Evolutionary conservation across 345 rosid species (phyloP), one percentile per base, ranked within the genome.

Genomic region (Populus tremula): DNA sequence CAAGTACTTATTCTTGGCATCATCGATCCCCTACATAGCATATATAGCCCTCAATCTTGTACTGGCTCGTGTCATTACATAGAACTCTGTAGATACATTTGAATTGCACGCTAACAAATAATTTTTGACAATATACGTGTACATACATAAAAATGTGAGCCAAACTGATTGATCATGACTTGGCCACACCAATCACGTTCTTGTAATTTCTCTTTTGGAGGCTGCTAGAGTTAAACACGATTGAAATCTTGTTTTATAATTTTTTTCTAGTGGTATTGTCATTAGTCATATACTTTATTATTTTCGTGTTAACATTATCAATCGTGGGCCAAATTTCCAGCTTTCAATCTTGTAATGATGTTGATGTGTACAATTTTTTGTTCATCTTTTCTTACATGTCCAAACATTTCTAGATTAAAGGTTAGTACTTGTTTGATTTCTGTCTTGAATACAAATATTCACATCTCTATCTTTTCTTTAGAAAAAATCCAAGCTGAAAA

Each of bases 181-280:
- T 13, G 78, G 67, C 38, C 17, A 66, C 38, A 71, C 71, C 82
- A 2, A 23, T 79, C 70, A 79, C 80, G 8, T 45, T 59, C 63
- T 27, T 69, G 79, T 33, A 83, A 76, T 76, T 79, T 79, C 80
- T 72, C 73, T 21, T 83, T 68, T 77, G 72, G 78, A 77, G 80
- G 70, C 76, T 76, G 82, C 78, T 49, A 10, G 53, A 16, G 5
- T 17, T 21, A 35, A 5, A 10, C 31, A n/a, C 53, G 27, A 69
- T 69, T 8, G 29, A n/a, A 11, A 56, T 54, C 7, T 56, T 4
- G 36, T 23, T 56, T 41, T 41, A 41, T 56, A 21, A 8, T 56
- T 21, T 56, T 33, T 56, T n/a, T n/a, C 0, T 59, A 23, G 27
- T 13, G n/a, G 72, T 73, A 63, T 77, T 62, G 84, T 81, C 80